A percentile compares a stretch with the other conserved stretches of the same genome.
These are phyloP conservation scores for Termitomyces sp. DNA, from an alignment of 768 basidiomycete genomes.

Conservation along the genomic window DNA sequence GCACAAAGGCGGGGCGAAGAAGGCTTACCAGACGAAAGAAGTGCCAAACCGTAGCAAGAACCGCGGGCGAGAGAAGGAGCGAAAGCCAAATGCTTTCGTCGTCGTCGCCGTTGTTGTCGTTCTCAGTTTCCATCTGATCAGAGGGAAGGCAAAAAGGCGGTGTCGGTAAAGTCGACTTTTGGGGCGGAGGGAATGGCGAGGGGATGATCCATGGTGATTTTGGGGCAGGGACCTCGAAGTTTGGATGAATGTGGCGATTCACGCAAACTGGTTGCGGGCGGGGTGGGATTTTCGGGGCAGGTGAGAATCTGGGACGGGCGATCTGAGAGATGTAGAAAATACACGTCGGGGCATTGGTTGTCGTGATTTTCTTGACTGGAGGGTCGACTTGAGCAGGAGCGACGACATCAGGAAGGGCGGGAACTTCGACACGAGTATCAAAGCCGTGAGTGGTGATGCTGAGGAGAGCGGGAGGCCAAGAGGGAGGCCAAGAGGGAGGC, in stretches of 20 bases:
- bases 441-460: background rate
- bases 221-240: constrained; percentile 6
- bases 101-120: background rate
- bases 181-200: background rate
- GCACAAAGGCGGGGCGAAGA: background rate
- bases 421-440: background rate
- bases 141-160: background rate
- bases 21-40: background rate
- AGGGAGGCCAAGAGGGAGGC: background rate
- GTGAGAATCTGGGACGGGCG: background rate
- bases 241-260: constrained; percentile 1
- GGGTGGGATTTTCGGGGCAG: background rate
- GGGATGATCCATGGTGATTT: background rate
- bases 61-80: background rate
- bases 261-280: constrained; percentile 1
- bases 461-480: background rate
- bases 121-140: background rate
- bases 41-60: background rate
- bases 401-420: background rate
- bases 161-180: background rate
- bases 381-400: background rate
- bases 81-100: background rate
- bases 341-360: background rate
- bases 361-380: background rate
- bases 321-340: background rate